A percentile compares a stretch with the other conserved stretches of the same genome.
Conservation (phyloP, 2,329 filamentous ascomycete species). For the Blumeria graminis region DNA sequence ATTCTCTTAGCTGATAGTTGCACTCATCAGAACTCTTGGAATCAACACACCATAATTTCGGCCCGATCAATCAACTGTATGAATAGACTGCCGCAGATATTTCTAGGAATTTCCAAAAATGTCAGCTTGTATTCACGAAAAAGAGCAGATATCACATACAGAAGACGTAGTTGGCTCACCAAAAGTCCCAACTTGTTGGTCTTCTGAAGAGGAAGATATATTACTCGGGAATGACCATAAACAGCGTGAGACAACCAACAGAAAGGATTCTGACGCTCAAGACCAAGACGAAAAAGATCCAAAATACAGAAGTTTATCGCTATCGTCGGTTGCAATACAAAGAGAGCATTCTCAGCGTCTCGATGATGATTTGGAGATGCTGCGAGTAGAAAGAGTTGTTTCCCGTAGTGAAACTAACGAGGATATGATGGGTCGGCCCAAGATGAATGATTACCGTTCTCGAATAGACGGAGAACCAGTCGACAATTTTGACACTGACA, state of each 20-base stretch:
- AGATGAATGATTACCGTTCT: conserved; percentile 15
- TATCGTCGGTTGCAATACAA: conserved; percentile 26
- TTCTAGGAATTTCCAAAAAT: too few species aligned
- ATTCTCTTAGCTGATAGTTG: too few species aligned
- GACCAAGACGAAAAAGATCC: neutral
- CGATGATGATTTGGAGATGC: conserved; percentile 39
- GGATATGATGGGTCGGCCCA: conserved; percentile 10
- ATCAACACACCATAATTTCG: too few species aligned
- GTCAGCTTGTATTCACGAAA: too few species aligned
- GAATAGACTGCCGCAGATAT: too few species aligned
- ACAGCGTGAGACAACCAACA: neutral
- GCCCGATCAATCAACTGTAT: too few species aligned
- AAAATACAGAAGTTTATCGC: conserved; percentile 8
- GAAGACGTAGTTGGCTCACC: too few species aligned
- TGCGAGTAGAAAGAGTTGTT: conserved; percentile 38
- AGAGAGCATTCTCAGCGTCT: conserved; percentile 35
- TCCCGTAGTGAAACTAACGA: conserved; percentile 8
- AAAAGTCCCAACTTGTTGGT: too few species aligned
- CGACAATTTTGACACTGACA: conserved; percentile 28
- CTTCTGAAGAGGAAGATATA: too few species aligned
- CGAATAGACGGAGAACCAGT: conserved; percentile 31
- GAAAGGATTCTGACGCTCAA: neutral
- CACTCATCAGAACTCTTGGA: too few species aligned
- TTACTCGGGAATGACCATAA: too few species aligned
- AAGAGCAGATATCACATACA: too few species aligned